These are phyloP conservation scores for Globisporangium echinulatum DNA, from an alignment of 352 stramenopile species.

Conservation along the genomic window DNA sequence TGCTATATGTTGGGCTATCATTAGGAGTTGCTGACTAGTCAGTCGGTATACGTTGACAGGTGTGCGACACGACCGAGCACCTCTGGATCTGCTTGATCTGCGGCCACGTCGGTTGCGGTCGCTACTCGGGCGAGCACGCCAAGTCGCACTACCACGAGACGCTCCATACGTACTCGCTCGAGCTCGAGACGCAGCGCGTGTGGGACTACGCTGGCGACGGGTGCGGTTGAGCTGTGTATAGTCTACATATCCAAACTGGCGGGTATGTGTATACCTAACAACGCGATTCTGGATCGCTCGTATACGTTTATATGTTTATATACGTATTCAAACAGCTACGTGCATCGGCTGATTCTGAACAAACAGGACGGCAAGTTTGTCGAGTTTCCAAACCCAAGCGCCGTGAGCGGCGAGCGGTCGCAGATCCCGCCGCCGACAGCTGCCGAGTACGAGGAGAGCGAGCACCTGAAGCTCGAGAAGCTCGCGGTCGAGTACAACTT, in stretches of 20 bases:
- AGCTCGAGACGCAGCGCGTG: conserved; percentile 93
- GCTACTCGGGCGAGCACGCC: conserved; percentile 93
- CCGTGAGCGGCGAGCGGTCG: conserved; percentile 59
- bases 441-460: conserved; percentile 85
- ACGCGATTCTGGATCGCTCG: too few relatives aligned
- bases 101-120: conserved; percentile 93
- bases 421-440: conserved; percentile 53
- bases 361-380: conserved; percentile 94
- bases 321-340: conserved; percentile 31
- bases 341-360: conserved; percentile 85
- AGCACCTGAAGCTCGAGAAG: conserved; percentile 95
- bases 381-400: conserved; percentile 89
- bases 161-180: conserved; percentile 93
- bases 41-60: conserved; percentile 9
- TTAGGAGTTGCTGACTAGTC: not conserved
- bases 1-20: not conserved
- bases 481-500: conserved; percentile 95
- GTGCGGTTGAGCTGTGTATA: conserved; percentile 56
- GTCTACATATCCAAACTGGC: too few relatives aligned
- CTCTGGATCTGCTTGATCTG: conserved; percentile 97
- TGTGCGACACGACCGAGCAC: conserved; percentile 91
- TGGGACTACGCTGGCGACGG: conserved; percentile 94
- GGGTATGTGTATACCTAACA: too few relatives aligned
- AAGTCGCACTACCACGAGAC: conserved; percentile 92
- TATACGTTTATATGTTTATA: conserved; percentile 9